These are phyloP conservation scores for Coemansia sp. DNA, from an alignment of 192 early-diverging fungal species.

Conservation along the genomic window DNA sequence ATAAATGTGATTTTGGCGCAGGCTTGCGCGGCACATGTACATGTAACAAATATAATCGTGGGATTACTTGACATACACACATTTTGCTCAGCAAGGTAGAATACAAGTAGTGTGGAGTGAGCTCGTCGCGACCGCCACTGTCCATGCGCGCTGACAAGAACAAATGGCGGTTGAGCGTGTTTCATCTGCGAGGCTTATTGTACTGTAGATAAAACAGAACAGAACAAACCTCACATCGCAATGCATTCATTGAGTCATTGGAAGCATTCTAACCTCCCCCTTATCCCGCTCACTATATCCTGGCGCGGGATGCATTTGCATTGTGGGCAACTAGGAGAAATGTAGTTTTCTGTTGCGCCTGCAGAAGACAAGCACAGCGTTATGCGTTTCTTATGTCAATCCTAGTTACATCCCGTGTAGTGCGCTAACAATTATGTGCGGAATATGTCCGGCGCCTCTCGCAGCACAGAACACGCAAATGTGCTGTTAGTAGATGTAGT, in stretches of 20 bases:
- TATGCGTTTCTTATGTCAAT: constrained; percentile 13
- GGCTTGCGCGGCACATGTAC: no score
- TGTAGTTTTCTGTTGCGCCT: not conserved
- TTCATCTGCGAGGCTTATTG: not conserved
- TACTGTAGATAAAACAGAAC: not conserved
- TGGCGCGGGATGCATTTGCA: no score
- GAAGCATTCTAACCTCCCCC: not conserved
- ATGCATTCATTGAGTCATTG: not conserved
- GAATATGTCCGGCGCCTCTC: not conserved
- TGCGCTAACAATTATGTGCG: not conserved
- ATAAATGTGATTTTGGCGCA: no score
- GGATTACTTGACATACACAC: no score
- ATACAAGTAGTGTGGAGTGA: no score
- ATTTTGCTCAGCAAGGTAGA: no score
- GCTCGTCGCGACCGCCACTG: not conserved
- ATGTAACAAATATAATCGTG: no score
- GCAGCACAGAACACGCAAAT: not conserved
- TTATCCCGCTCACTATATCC: constrained; percentile 15
- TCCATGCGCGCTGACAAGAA: constrained; percentile 8
- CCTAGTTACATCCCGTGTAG: constrained; percentile 4
- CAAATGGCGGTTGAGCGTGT: not conserved
- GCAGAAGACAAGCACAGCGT: not conserved
- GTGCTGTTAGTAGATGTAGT: not conserved
- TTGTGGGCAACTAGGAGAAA: no score
- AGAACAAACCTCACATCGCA: no score